Conservation (phyloP, 2,329 filamentous ascomycete genomes). For the Aureobasidium sp. region DNA sequence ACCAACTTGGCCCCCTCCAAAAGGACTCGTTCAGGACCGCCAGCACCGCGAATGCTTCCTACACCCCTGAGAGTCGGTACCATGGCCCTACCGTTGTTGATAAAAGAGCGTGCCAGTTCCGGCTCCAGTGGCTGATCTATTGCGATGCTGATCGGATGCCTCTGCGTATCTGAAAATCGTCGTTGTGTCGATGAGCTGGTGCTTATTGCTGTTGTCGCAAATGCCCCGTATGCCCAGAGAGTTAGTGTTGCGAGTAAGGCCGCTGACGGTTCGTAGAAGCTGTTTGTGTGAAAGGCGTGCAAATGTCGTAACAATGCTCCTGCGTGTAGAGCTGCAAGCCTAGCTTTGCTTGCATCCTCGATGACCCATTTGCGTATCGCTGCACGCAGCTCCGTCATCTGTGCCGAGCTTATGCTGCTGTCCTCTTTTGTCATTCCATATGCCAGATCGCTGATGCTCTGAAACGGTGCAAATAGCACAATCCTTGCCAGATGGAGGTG, state of each 20-base stretch:
- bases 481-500: conserved; percentile 48
- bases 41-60: conserved; percentile 14
- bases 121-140: conserved; percentile 17
- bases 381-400: conserved; percentile 16
- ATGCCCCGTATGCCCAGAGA: conserved; percentile 51
- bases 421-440: conserved; percentile 23
- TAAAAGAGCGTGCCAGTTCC: conserved; percentile 16
- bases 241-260: conserved; percentile 57
- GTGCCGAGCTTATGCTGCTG: background rate
- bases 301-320: conserved; percentile 46
- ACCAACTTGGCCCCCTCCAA: conserved; percentile 17
- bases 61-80: conserved; percentile 15
- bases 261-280: conserved; percentile 55
- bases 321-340: conserved; percentile 47
- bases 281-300: conserved; percentile 39
- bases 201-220: conserved; percentile 5
- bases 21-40: conserved; percentile 12
- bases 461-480: conserved; percentile 42
- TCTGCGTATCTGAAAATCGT: background rate
- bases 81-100: conserved; percentile 17
- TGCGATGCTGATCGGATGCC: conserved; percentile 14
- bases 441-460: conserved; percentile 37
- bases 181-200: background rate
- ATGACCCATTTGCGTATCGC: conserved; percentile 40
- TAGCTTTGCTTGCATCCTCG: conserved; percentile 47